A percentile compares a stretch with the other conserved stretches of the same genome.
Conservation (phyloP, 257 asterid genomes). For the Avicennia marina region DNA sequence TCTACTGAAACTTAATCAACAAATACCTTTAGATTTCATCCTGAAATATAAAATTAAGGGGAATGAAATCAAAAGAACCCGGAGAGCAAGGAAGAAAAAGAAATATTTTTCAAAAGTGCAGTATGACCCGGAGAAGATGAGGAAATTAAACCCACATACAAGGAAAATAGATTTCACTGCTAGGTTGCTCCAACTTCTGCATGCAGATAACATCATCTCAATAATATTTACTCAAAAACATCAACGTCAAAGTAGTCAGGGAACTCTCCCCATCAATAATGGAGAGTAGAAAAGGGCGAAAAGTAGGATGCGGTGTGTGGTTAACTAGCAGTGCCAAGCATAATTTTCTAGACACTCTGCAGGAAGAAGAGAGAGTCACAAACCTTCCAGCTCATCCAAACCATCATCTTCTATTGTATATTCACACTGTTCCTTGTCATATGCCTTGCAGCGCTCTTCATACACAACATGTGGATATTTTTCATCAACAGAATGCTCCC, state of each 20-base stretch:
- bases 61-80: not conserved
- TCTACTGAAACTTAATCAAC: no score
- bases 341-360: no score
- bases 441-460: constrained; percentile 92
- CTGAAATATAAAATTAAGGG: not conserved
- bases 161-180: not conserved
- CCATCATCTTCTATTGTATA: constrained; percentile 38
- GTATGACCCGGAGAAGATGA: no score
- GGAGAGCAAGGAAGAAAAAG: not conserved
- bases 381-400: constrained; percentile 81
- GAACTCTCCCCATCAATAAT: no score
- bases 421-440: constrained; percentile 46
- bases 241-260: no score
- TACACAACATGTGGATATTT: constrained; percentile 93
- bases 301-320: not conserved
- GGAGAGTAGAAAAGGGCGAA: no score
- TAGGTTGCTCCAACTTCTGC: not conserved
- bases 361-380: constrained; percentile 23
- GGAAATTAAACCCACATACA: no score
- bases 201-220: no score
- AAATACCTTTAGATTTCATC: no score
- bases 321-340: no score
- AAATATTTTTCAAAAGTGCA: not conserved
- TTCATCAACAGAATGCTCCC: constrained; percentile 77
- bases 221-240: no score